Evolutionary conservation across 169 alveolate genomes (phyloP), one percentile per base, ranked within the genome.

Genomic region (Cryptosporidium viatorum): DNA sequence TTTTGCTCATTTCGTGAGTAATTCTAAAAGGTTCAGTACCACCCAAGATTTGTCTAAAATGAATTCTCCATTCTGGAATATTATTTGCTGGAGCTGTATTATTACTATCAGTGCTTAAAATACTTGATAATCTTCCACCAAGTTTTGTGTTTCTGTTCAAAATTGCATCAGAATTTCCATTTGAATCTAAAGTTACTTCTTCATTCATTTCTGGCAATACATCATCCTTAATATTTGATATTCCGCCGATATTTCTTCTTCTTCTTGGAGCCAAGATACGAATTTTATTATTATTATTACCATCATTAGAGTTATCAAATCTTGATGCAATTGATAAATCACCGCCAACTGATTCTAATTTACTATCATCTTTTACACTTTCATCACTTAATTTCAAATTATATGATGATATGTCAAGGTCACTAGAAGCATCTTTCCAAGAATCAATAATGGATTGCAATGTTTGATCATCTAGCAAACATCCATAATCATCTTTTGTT

Each of bases 381-480:
- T 55, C 67, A 0, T 23, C 67, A 55, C 7, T 55, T 23, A 26
- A 26, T 55, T 65, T 65, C 48, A 65, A 65, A 29, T 65, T 65
- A 65, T 65, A 70, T 43, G 86, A 23, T 4, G 86, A 52, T 10
- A 80, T 48, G 35, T 62, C 75, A 0, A 62, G 39, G 18, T 80
- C 80, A 26, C 89, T 80, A 31, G 89, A 80, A 3, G 89, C 89
- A 29, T 80, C 89, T 14, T 80, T 80, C 89, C 89, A 80, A 80
- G 89, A 80, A 37, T 67, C 75, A 31, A 65, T 65, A 26, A 80
- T 80, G 3, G 73, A 43, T 41, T 43, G 26, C 8, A 80, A 14
- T 26, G 68, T 80, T 4, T 59, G 26, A 3, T 80, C 45, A 39
- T 80, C 89, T 14, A 80, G 18, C 21, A 80, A 80, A 31, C 80